These are phyloP conservation scores for Phaeosphaeria sp. DNA, from an alignment of 2,329 filamentous ascomycete species.

Conservation along the genomic window DNA sequence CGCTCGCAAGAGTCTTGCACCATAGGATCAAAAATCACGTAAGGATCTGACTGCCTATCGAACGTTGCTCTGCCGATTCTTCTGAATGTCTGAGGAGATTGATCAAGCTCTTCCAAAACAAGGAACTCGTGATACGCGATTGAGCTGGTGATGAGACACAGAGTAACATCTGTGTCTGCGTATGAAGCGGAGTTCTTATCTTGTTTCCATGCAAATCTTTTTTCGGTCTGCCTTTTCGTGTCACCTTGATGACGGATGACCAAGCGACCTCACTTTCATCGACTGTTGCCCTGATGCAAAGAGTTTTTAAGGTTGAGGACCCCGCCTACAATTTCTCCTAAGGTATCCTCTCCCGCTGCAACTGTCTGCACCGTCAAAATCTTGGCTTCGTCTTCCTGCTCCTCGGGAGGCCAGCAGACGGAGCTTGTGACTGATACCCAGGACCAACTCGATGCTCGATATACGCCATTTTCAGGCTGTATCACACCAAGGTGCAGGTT, in stretches of 20 bases:
- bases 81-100: background rate
- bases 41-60: background rate
- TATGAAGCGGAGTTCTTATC: too few species aligned
- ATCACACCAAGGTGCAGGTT: too few species aligned
- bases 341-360: too few species aligned
- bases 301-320: too few species aligned
- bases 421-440: background rate
- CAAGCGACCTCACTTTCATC: too few species aligned
- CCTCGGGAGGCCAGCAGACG: too few species aligned
- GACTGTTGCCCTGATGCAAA: too few species aligned
- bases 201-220: too few species aligned
- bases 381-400: background rate
- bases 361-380: too few species aligned
- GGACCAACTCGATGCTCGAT: background rate
- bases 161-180: background rate
- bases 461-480: background rate
- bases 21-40: background rate
- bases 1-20: background rate
- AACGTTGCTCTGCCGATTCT: background rate
- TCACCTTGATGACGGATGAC: too few species aligned
- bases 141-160: background rate
- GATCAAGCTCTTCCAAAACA: background rate
- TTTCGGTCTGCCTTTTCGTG: too few species aligned
- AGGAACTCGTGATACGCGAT: background rate
- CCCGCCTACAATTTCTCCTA: too few species aligned